These are phyloP conservation scores for Jacaranda copaia DNA, from an alignment of 257 asterid genomes.

Conservation along the genomic window DNA sequence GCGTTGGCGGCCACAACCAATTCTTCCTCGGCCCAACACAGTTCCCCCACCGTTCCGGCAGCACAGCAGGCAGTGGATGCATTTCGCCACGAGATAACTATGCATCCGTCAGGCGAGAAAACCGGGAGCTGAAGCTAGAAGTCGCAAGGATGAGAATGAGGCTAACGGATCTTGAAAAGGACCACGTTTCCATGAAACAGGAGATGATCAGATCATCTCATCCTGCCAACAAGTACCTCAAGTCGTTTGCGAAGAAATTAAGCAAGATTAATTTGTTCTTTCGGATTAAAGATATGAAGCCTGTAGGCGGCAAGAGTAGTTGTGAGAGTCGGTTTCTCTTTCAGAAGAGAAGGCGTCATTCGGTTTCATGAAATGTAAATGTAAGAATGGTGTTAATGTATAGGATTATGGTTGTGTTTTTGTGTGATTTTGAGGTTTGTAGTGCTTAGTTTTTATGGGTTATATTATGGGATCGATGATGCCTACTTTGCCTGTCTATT, in stretches of 20 bases:
- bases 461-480: background rate
- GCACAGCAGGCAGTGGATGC: slow-evolving; percentile 93
- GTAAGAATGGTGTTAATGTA: slow-evolving; percentile 36
- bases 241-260: slow-evolving; percentile 72
- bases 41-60: slow-evolving; percentile 80
- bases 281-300: slow-evolving; percentile 58
- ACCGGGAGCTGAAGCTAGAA: slow-evolving; percentile 93
- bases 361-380: slow-evolving; percentile 73
- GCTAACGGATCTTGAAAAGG: slow-evolving; percentile 90
- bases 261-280: slow-evolving; percentile 72
- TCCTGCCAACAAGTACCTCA: slow-evolving; percentile 76
- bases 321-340: slow-evolving; percentile 70
- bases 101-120: slow-evolving; percentile 93
- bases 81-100: slow-evolving; percentile 96
- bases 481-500: slow-evolving; percentile 17
- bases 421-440: slow-evolving; percentile 37
- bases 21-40: slow-evolving; percentile 71
- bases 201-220: slow-evolving; percentile 71
- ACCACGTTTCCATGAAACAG: slow-evolving; percentile 92
- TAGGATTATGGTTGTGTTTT: slow-evolving; percentile 29
- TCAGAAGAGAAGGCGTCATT: slow-evolving; percentile 82
- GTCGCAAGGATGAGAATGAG: slow-evolving; percentile 98
- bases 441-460: slow-evolving; percentile 4
- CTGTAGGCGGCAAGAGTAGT: slow-evolving; percentile 54
- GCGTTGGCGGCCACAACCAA: slow-evolving; percentile 74